Conservation (phyloP, 177 flowering plant genomes). For the Vitis hybrid region DNA sequence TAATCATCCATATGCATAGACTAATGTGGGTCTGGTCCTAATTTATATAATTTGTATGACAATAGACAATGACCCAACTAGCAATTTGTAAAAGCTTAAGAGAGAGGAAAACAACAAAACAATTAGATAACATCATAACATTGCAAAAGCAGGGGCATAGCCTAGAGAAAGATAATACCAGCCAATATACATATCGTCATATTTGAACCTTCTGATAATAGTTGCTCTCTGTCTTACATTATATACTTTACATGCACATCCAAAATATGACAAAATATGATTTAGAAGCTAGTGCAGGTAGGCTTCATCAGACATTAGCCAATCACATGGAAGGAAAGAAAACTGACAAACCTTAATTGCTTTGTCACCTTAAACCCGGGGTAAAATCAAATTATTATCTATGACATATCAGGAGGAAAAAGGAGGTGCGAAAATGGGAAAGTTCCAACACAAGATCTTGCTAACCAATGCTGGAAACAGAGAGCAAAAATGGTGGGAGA, state of each 20-base stretch:
- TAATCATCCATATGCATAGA: too few species aligned
- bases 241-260: conserved; percentile 4
- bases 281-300: neutral
- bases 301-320: neutral
- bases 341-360: conserved; percentile 17
- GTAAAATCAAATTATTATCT: conserved; percentile 12
- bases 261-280: neutral
- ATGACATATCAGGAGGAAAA: conserved; percentile 5
- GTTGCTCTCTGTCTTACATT: conserved; percentile 12
- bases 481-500: conserved; percentile 74
- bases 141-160: neutral
- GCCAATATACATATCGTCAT: conserved; percentile 15
- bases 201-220: conserved; percentile 1
- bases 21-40: too few species aligned
- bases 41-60: too few species aligned
- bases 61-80: too few species aligned
- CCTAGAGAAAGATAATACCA: neutral
- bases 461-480: conserved; percentile 15
- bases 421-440: conserved; percentile 16
- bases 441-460: neutral
- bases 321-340: conserved; percentile 18
- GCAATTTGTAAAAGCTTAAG: too few species aligned
- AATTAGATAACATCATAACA: neutral
- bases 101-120: neutral
- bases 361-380: conserved; percentile 14